These are phyloP conservation scores for Heliocybe sulcata DNA, from an alignment of 1,284 basidiomycete species.

Conservation along the genomic window DNA sequence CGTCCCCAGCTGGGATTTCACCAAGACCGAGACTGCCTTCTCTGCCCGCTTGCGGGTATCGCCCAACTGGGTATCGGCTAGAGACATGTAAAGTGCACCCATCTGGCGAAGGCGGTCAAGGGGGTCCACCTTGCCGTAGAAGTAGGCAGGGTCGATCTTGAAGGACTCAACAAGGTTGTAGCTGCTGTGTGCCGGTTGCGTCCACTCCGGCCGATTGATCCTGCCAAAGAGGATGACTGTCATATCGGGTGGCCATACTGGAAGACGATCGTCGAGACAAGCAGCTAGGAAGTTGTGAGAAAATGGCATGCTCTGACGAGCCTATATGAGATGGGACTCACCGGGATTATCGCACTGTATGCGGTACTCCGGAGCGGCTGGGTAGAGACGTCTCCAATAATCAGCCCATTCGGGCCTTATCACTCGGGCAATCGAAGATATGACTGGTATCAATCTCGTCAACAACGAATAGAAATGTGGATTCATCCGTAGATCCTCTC, in stretches of 20 bases:
- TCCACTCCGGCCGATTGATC: slow-evolving; percentile 62
- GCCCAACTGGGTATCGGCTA: slow-evolving; percentile 42
- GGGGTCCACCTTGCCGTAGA: slow-evolving; percentile 53
- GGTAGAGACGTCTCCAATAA: slow-evolving; percentile 78
- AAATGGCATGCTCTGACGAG: background rate
- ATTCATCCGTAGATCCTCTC: slow-evolving; percentile 58
- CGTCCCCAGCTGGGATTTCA: slow-evolving; percentile 39
- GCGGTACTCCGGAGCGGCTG: slow-evolving; percentile 51
- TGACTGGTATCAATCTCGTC: slow-evolving; percentile 52
- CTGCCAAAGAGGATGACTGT: slow-evolving; percentile 56
- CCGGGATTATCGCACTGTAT: slow-evolving; percentile 36
- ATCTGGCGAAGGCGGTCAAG: slow-evolving; percentile 42
- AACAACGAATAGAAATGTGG: slow-evolving; percentile 42
- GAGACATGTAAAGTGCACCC: slow-evolving; percentile 44
- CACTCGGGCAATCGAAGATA: slow-evolving; percentile 60
- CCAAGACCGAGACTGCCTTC: slow-evolving; percentile 54
- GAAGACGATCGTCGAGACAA: slow-evolving; percentile 55
- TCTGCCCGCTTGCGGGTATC: slow-evolving; percentile 58
- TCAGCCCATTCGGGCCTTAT: slow-evolving; percentile 81
- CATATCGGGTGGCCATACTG: slow-evolving; percentile 65
- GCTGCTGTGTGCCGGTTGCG: slow-evolving; percentile 44
- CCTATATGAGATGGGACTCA: slow-evolving; percentile 20
- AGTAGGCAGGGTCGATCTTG: slow-evolving; percentile 46
- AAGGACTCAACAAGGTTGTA: slow-evolving; percentile 41
- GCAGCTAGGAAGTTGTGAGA: slow-evolving; percentile 25